Base-by-base conservation (phyloP, 2,329 filamentous ascomycete genomes). In the Pseudogymnoascus sp. region DNA sequence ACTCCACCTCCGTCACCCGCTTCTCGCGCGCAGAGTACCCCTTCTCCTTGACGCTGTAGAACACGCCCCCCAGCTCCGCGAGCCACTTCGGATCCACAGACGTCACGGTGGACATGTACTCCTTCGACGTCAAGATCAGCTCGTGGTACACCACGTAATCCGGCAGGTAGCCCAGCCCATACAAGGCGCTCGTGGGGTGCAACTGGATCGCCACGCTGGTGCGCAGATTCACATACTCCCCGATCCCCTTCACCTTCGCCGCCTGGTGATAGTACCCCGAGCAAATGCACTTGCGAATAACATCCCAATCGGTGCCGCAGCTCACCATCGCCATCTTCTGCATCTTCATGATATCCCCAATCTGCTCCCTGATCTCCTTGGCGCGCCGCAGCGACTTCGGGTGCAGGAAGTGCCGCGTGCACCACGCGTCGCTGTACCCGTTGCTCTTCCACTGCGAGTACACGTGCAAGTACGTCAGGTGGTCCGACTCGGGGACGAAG, bases 121-220 rank as follows among this genome's bases (percentile, higher is more conserved):
- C 95, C 74, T 96, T 97, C 64, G 88, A 91, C 0, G 95, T 99
- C 65, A 99, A 85, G 70, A 99, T 96, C 64, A 99, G 84, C 76
- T 99, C 95, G 79, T 99, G 95, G 76, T 99, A 99, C 44, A 99
- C 87, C 61, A 99, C 91, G 72, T 97, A 97, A 73, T 99, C 95
- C 1, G 96, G 95, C 24, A 96, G 84, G 75, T 96, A 96, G 3
- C 95, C 95, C 1, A 92, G 82, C 24, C 95, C 95, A 73, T 97
- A 97, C 0, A 99, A 82, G 1, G 95, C 91, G 67, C 88, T 93
- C 0, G 95, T 99, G 1, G 95, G 95, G 74, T 99, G 96, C 31
- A 99, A 81, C 74, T 96, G 92, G 62, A 99, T 91, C 1, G 90
- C 93, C 2, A 99, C 92, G 71, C 90, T 95, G 0, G 95, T 99